These are phyloP conservation scores for Zasmidium angulare DNA, from an alignment of 2,329 filamentous ascomycete species.

Conservation along the genomic window DNA sequence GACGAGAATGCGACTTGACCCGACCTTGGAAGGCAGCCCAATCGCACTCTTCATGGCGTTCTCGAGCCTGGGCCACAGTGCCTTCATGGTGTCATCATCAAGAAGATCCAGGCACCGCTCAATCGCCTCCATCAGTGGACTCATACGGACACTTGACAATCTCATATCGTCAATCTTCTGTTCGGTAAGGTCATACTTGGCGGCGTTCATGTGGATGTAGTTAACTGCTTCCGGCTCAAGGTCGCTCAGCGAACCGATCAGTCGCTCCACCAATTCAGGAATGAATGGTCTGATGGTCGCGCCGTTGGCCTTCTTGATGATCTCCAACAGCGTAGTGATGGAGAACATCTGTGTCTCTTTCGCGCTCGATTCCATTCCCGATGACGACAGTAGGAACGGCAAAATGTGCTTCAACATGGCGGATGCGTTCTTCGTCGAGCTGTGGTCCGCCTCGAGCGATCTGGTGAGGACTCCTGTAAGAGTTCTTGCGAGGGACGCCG, in stretches of 20 bases:
- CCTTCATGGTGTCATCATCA: conserved; percentile 73
- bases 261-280: conserved; percentile 74
- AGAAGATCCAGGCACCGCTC: conserved; percentile 83
- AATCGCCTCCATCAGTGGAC: conserved; percentile 89
- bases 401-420: conserved; percentile 83
- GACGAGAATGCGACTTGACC: conserved; percentile 79
- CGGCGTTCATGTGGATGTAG: conserved; percentile 86
- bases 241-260: conserved; percentile 79
- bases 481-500: conserved; percentile 76
- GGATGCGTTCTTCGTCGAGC: conserved; percentile 64
- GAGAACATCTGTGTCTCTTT: conserved; percentile 85
- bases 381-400: conserved; percentile 85
- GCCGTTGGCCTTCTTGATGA: conserved; percentile 83
- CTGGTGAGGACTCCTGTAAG: conserved; percentile 83
- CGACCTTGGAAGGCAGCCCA: conserved; percentile 90
- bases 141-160: conserved; percentile 76
- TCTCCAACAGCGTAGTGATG: conserved; percentile 75
- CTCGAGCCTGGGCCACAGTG: conserved; percentile 71
- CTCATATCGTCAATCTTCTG: conserved; percentile 89
- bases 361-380: conserved; percentile 83
- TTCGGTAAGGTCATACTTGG: conserved; percentile 77
- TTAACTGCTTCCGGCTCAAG: conserved; percentile 88
- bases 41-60: conserved; percentile 80
- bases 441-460: conserved; percentile 76
- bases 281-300: conserved; percentile 76